Percentiles rank a stretch among this genome's conserved stretches.
These are phyloP conservation scores for Populus hybrid DNA, from an alignment of 441 rosid species.

Conservation along the genomic window DNA sequence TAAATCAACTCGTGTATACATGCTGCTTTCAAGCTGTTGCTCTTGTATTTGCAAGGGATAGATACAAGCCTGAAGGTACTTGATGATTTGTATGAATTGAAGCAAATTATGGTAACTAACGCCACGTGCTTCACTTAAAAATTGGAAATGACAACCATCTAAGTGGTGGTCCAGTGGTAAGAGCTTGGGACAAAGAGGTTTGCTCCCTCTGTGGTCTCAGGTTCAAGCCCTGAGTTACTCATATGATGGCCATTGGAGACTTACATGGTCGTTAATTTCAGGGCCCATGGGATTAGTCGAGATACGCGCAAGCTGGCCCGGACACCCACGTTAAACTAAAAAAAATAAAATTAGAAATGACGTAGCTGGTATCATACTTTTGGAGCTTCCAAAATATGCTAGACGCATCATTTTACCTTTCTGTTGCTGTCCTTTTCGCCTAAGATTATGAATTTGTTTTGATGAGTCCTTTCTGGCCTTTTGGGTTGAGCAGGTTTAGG, in stretches of 20 bases:
- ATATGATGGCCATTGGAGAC: too few species aligned
- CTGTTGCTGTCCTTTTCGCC: neutral
- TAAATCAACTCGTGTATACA: neutral
- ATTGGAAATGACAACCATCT: neutral
- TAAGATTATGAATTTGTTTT: too few species aligned
- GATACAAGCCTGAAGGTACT: conserved; percentile 35
- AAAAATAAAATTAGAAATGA: neutral
- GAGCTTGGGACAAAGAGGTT: too few species aligned
- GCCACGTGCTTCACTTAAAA: neutral
- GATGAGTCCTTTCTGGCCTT: neutral
- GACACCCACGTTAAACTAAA: too few species aligned
- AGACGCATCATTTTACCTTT: neutral
- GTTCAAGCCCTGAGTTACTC: too few species aligned
- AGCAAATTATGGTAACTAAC: neutral
- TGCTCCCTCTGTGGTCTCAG: too few species aligned
- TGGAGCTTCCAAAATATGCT: neutral
- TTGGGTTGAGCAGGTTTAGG: conserved; percentile 30
- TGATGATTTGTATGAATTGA: neutral
- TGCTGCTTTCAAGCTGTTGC: conserved; percentile 39
- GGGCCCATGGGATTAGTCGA: too few species aligned
- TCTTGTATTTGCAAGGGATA: conserved; percentile 52
- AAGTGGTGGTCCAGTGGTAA: too few species aligned
- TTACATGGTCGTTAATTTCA: too few species aligned
- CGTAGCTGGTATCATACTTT: neutral
- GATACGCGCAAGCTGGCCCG: too few species aligned